Evolutionary conservation across 2,329 filamentous ascomycete species (phyloP).

Genomic region (Ceratocystis huliohia): DNA sequence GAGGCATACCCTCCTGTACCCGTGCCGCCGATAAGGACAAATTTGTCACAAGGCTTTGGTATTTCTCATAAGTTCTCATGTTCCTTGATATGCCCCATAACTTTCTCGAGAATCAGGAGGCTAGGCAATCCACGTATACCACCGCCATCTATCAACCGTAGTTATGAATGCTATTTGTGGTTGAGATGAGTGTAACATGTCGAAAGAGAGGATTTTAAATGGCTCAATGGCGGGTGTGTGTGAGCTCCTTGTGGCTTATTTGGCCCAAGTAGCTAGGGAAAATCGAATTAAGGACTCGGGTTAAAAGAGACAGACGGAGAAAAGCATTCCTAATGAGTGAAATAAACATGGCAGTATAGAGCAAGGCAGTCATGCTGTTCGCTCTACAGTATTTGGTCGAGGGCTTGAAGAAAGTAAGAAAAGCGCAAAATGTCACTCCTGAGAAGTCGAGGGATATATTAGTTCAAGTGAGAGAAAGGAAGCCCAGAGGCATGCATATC

Average conservation of each 20-base stretch:
- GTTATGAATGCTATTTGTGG: neutral
- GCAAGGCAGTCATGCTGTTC: no score
- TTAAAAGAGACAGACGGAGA: no score
- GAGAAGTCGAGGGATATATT: no score
- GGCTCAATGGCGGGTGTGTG: neutral
- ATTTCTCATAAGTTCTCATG: conserved; percentile 19
- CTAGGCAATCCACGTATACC: conserved; percentile 25
- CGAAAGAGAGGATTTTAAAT: neutral
- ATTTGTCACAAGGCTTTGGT: conserved; percentile 25
- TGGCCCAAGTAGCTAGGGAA: accelerated
- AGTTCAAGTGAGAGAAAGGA: no score
- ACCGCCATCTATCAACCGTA: conserved; percentile 22
- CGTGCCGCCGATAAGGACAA: conserved; percentile 27
- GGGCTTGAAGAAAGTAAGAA: no score
- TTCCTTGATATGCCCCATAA: conserved; percentile 24
- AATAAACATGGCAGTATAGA: no score
- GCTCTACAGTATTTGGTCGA: no score
- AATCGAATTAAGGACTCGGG: no score
- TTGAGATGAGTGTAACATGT: neutral
- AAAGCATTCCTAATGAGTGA: no score
- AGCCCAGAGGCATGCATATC: no score
- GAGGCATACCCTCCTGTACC: conserved; percentile 25
- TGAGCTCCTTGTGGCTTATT: no score
- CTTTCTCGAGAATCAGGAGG: conserved; percentile 24
- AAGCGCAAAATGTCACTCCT: no score